Evolutionary conservation across 2,329 filamentous ascomycete genomes (phyloP).

Genomic region (Claviceps sp.): DNA sequence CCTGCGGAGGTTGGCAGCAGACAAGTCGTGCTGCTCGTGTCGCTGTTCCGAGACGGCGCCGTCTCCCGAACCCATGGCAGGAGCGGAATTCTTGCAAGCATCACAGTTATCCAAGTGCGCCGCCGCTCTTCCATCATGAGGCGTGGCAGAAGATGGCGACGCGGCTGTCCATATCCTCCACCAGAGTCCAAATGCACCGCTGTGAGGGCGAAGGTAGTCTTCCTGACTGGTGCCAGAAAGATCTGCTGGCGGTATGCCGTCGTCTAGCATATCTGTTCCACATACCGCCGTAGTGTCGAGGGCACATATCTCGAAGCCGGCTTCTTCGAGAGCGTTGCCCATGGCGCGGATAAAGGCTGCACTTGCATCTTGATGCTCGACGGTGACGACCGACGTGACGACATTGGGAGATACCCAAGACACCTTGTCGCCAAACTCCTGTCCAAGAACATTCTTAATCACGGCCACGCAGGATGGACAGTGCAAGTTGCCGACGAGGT

Average conservation of each 20-base stretch:
- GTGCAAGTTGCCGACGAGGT: slow-evolving; percentile 62
- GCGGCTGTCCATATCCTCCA: slow-evolving; percentile 18
- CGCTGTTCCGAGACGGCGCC: slow-evolving; percentile 4
- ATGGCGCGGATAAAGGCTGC: slow-evolving; percentile 30
- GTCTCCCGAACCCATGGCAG: slow-evolving; percentile 5
- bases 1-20: slow-evolving; percentile 5
- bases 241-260: slow-evolving; percentile 8
- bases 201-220: slow-evolving; percentile 8
- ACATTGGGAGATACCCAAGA: slow-evolving; percentile 55
- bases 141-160: slow-evolving; percentile 8
- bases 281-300: slow-evolving; percentile 23
- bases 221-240: slow-evolving; percentile 11
- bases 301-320: slow-evolving; percentile 45
- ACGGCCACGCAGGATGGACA: slow-evolving; percentile 60
- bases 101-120: slow-evolving; percentile 26
- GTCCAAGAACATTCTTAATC: slow-evolving; percentile 46
- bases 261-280: slow-evolving; percentile 13
- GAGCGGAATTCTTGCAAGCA: slow-evolving; percentile 16
- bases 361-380: slow-evolving; percentile 35
- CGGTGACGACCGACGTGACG: slow-evolving; percentile 54
- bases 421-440: slow-evolving; percentile 30
- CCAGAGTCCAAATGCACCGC: slow-evolving; percentile 16
- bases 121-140: slow-evolving; percentile 14
- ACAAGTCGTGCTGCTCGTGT: slow-evolving; percentile 1
- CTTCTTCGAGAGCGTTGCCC: slow-evolving; percentile 35